These are phyloP conservation scores for Penicillium sp. DNA, from an alignment of 2,329 filamentous ascomycete genomes.

Conservation along the genomic window DNA sequence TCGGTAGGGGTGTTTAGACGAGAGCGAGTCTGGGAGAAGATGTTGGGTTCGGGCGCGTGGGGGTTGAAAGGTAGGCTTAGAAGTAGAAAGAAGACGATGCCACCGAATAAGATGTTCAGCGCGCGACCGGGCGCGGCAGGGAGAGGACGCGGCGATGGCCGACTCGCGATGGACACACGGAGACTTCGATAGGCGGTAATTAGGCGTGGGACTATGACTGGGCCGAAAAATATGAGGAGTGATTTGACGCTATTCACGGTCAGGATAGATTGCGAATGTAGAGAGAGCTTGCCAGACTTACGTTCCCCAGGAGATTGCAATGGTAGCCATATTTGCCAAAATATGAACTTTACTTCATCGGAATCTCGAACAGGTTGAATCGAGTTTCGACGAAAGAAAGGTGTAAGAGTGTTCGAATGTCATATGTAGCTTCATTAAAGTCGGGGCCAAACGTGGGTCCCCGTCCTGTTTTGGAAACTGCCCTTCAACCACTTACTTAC, in stretches of 20 bases:
- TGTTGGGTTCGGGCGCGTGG: slow-evolving; percentile 54
- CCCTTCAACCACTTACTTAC: not conserved
- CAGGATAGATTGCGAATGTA: slow-evolving; percentile 3
- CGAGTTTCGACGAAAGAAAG: not conserved
- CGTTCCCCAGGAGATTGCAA: slow-evolving; percentile 35
- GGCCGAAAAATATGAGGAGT: slow-evolving; percentile 45
- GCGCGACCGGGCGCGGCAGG: slow-evolving; percentile 38
- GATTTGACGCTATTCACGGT: slow-evolving; percentile 40
- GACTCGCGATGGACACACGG: slow-evolving; percentile 35
- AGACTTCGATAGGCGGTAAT: slow-evolving; percentile 41
- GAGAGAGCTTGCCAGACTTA: slow-evolving; percentile 22
- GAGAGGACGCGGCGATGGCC: slow-evolving; percentile 40
- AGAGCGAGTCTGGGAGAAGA: slow-evolving; percentile 75
- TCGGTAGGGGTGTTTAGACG: slow-evolving; percentile 83
- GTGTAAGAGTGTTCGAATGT: not conserved
- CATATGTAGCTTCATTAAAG: slow-evolving; percentile 4
- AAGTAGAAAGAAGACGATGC: slow-evolving; percentile 55
- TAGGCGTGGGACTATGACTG: slow-evolving; percentile 42
- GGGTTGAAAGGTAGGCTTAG: slow-evolving; percentile 70
- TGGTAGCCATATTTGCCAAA: slow-evolving; percentile 27
- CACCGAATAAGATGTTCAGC: slow-evolving; percentile 54
- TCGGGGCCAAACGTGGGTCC: slow-evolving; percentile 8
- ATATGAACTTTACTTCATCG: not conserved
- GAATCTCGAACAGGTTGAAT: not conserved
- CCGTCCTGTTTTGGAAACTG: not conserved